Evolutionary conservation across 2,329 filamentous ascomycete species (phyloP), one percentile per base, ranked within the genome.

Genomic region (Aureobasidium vineae): DNA sequence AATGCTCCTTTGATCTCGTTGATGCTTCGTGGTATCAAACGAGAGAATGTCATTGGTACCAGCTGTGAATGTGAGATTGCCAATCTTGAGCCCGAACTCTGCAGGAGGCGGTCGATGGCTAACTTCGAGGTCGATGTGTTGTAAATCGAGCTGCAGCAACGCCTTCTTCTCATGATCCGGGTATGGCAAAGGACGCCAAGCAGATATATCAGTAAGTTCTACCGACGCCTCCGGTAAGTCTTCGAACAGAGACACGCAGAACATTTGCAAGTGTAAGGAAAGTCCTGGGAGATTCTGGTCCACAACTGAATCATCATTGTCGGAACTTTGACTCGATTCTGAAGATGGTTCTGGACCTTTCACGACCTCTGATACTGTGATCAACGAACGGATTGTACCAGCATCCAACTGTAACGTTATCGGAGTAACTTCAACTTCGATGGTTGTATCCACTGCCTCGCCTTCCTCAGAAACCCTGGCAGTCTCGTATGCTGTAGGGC

Each of bases 31-130:
- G 19, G 21, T 28, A 36, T 41, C 50, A 26, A 67, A 67, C 3
- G 50, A 67, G 15, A 67, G 19, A n/a, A 67, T 33, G 31, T 64
- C 59, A 10, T 60, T 59, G 41, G 41, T 60, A 23, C 53, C 64
- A 13, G 53, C 53, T 2, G 61, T 64, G 26, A 64, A 54, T 2
- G n/a, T 64, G 13, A 43, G 19, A n/a, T 54, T 36, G 8, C 49
- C 61, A 38, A 64, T 26, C 13, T 33, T 38, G 19, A 64, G 38
- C 16, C 8, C 31, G 38, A 49, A 26, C 2, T 64, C 49, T 36
- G 26, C 26, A 23, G 61, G 38, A 23, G 38, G 31, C n/a, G 19
- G 28, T 43, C 21, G 47, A 54, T 19, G 26, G 36, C 8, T 16
- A 10, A 45, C 23, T 36, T 54, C 21, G 15, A 64, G 26, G 8